Conservation (phyloP, 352 stramenopile species). For the Aphanomyces cochlioides region DNA sequence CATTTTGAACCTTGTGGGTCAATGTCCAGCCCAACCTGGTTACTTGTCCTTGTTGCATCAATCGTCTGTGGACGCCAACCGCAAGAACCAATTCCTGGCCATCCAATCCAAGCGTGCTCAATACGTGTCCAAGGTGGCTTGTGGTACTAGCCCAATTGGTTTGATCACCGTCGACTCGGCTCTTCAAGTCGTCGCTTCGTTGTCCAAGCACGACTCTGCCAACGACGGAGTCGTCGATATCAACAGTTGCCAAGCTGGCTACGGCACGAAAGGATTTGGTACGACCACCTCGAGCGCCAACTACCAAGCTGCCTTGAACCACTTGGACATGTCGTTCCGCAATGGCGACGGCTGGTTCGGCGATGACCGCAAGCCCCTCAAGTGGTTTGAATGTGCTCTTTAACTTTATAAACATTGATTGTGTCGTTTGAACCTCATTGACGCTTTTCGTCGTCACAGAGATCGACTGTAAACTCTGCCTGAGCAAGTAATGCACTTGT, state of each 20-base stretch:
- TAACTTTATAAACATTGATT: not conserved
- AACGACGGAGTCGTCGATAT: constrained; percentile 43
- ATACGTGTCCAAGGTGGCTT: constrained; percentile 35
- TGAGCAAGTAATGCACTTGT: too few relatives aligned
- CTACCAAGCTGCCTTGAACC: constrained; percentile 40
- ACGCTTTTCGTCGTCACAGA: too few relatives aligned
- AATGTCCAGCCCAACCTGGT: constrained; percentile 36
- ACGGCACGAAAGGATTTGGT: constrained; percentile 14
- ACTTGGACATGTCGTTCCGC: constrained; percentile 34
- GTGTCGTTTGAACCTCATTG: too few relatives aligned
- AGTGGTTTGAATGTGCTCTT: constrained; percentile 40
- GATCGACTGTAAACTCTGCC: too few relatives aligned
- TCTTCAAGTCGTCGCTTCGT: constrained; percentile 30
- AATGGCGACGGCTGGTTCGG: constrained; percentile 34
- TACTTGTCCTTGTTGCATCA: constrained; percentile 32
- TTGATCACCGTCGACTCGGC: constrained; percentile 32
- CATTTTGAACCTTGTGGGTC: constrained; percentile 10
- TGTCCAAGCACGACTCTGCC: constrained; percentile 31
- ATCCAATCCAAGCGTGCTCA: constrained; percentile 20
- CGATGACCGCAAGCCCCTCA: constrained; percentile 35
- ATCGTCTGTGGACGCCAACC: not conserved
- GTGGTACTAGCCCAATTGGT: constrained; percentile 37
- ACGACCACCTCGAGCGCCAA: constrained; percentile 33
- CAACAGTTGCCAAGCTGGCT: constrained; percentile 33
- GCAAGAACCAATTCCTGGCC: constrained; percentile 34